Percentiles rank a stretch among this genome's conserved stretches.
phyloP scores from a whole-genome alignment of 306 rosid genomes.

The Neltuma alba region DNA sequence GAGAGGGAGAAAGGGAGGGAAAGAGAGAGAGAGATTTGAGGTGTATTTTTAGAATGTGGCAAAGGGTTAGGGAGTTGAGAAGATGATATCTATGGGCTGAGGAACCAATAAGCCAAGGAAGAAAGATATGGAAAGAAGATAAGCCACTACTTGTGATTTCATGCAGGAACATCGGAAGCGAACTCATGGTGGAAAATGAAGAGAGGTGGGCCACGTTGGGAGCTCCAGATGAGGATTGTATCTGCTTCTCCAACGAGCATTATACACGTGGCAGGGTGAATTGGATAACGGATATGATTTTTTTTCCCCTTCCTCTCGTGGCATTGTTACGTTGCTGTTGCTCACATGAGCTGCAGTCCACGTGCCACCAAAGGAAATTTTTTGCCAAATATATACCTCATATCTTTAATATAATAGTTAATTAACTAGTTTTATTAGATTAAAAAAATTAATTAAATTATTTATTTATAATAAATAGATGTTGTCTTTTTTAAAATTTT shows the following conservation, averaged over 20 bases:
- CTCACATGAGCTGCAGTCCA: neutral
- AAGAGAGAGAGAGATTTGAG: slow-evolving; percentile 2
- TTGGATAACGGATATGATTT: slow-evolving; percentile 64
- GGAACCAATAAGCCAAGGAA: slow-evolving; percentile 28
- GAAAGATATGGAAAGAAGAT: slow-evolving; percentile 36
- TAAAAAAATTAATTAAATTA: no score
- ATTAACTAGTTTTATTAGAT: no score
- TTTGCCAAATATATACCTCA: no score
- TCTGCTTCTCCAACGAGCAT: slow-evolving; percentile 65
- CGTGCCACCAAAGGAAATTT: neutral
- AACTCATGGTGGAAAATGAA: slow-evolving; percentile 54
- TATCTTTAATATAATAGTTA: no score
- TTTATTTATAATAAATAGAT: no score
- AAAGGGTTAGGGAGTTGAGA: slow-evolving; percentile 31
- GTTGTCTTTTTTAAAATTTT: no score
- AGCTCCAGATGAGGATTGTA: slow-evolving; percentile 57
- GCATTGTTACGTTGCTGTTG: neutral
- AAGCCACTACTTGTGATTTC: slow-evolving; percentile 45
- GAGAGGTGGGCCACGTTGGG: slow-evolving; percentile 33
- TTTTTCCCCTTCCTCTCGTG: neutral
- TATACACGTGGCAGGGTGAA: slow-evolving; percentile 53
- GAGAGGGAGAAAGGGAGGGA: neutral
- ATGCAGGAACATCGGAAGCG: slow-evolving; percentile 12
- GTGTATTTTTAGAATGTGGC: slow-evolving; percentile 6
- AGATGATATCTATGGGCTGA: slow-evolving; percentile 8